Percentiles rank a stretch among this genome's conserved stretches.
These are phyloP conservation scores for Mikania micrantha DNA, from an alignment of 129 eudicot species.

Conservation along the genomic window DNA sequence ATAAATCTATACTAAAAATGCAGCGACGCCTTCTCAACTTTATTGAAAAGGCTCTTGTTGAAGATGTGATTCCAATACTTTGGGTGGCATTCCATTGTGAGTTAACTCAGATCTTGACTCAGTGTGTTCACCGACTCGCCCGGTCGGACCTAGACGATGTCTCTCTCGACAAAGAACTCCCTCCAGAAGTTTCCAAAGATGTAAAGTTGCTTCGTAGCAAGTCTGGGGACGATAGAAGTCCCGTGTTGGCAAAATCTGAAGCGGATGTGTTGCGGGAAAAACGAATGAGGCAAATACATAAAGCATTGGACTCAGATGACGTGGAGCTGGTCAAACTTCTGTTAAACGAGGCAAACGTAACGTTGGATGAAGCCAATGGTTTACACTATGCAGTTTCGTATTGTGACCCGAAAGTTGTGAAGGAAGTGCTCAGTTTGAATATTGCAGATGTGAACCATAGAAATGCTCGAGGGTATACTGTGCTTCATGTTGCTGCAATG, in stretches of 20 bases:
- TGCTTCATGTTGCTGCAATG: slow-evolving; percentile 74
- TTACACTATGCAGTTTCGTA: slow-evolving; percentile 73
- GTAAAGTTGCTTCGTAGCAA: slow-evolving; percentile 37
- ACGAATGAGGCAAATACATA: slow-evolving; percentile 50
- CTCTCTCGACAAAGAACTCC: slow-evolving; percentile 58
- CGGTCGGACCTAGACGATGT: slow-evolving; percentile 54
- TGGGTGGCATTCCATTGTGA: slow-evolving; percentile 53
- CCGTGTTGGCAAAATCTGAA: slow-evolving; percentile 10
- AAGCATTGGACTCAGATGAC: slow-evolving; percentile 74
- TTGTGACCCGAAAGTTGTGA: slow-evolving; percentile 61
- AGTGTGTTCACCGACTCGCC: slow-evolving; percentile 50
- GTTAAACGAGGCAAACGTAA: slow-evolving; percentile 47
- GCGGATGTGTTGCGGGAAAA: slow-evolving; percentile 34
- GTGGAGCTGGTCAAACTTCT: slow-evolving; percentile 63
- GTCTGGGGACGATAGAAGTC: not conserved
- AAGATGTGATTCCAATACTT: slow-evolving; percentile 66
- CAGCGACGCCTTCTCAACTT: slow-evolving; percentile 67
- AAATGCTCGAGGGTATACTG: slow-evolving; percentile 58
- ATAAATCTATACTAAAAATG: slow-evolving; percentile 5
- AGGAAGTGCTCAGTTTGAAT: slow-evolving; percentile 46
- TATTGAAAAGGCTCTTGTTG: slow-evolving; percentile 58
- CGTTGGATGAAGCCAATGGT: slow-evolving; percentile 62
- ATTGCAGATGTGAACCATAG: slow-evolving; percentile 53
- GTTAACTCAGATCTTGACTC: slow-evolving; percentile 39
- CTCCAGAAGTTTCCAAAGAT: slow-evolving; percentile 32